phyloP scores from a whole-genome alignment of 2,329 filamentous ascomycete genomes.

The Clarireedia paspali region DNA sequence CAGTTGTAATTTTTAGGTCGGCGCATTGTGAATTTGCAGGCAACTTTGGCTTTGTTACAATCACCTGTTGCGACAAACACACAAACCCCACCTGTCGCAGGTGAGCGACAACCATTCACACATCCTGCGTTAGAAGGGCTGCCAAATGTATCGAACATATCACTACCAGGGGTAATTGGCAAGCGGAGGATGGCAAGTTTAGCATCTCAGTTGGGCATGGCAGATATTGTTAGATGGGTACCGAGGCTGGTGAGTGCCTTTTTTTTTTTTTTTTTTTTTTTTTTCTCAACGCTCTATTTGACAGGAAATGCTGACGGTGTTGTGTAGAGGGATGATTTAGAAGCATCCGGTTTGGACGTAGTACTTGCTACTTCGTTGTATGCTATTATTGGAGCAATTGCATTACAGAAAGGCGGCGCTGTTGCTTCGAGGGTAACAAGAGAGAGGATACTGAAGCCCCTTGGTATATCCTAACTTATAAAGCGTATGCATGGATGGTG shows the following conservation, averaged over 20 bases:
- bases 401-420: slow-evolving; percentile 78
- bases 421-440: slow-evolving; percentile 67
- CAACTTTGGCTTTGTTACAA: slow-evolving; percentile 53
- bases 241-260: slow-evolving; percentile 59
- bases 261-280: background rate
- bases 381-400: slow-evolving; percentile 80
- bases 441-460: slow-evolving; percentile 45
- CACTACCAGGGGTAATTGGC: slow-evolving; percentile 54
- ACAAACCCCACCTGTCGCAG: slow-evolving; percentile 33
- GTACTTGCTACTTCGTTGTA: slow-evolving; percentile 73
- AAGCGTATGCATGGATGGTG: slow-evolving; percentile 14
- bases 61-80: slow-evolving; percentile 28
- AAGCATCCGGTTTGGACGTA: slow-evolving; percentile 63
- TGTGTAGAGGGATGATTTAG: slow-evolving; percentile 55
- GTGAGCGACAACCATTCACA: slow-evolving; percentile 50
- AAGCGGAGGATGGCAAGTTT: slow-evolving; percentile 60
- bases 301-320: slow-evolving; percentile 15
- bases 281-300: too few species aligned
- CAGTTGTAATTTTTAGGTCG: slow-evolving; percentile 39
- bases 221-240: slow-evolving; percentile 78
- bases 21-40: slow-evolving; percentile 51
- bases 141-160: slow-evolving; percentile 57
- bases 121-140: slow-evolving; percentile 67
- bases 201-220: slow-evolving; percentile 62
- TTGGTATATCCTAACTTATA: slow-evolving; percentile 25